Percentiles rank a stretch among this genome's conserved stretches.
Conservation (phyloP, 164 flowering plant species). For the Nymphaea thermarum region DNA sequence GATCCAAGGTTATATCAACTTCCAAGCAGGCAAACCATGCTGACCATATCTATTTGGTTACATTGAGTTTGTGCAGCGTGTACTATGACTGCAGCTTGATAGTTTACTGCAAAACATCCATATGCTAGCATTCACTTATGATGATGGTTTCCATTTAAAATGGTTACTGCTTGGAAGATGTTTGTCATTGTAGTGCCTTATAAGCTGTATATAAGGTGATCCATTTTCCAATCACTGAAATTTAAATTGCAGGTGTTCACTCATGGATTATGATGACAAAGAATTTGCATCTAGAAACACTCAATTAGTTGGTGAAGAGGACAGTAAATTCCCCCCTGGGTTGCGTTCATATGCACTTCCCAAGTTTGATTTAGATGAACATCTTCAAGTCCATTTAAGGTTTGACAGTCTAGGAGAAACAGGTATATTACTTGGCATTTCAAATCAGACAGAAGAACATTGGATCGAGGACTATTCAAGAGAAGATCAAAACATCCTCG, state of each 20-base stretch:
- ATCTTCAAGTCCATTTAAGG: slow-evolving; percentile 39
- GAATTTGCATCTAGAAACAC: slow-evolving; percentile 71
- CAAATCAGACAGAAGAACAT: slow-evolving; percentile 68
- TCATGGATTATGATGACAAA: slow-evolving; percentile 96
- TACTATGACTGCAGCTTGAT: no score
- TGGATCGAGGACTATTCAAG: slow-evolving; percentile 92
- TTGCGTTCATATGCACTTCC: slow-evolving; percentile 63
- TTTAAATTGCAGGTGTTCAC: slow-evolving; percentile 42
- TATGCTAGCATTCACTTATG: no score
- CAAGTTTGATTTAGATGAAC: slow-evolving; percentile 63
- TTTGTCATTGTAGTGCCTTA: no score
- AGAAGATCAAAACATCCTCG: slow-evolving; percentile 35
- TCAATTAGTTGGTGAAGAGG: slow-evolving; percentile 76
- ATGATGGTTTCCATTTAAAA: no score
- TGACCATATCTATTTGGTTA: no score
- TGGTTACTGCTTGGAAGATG: no score
- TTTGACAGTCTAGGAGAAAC: slow-evolving; percentile 84
- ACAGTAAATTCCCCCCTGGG: slow-evolving; percentile 48
- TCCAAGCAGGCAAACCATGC: no score
- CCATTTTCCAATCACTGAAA: neutral
- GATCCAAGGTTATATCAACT: no score
- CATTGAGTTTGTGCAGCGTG: no score
- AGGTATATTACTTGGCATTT: slow-evolving; percentile 83
- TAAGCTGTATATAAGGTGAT: neutral
- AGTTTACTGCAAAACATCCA: no score